These are phyloP conservation scores for Eucalyptus camaldulensis DNA, from an alignment of 345 rosid genomes.

Conservation along the genomic window DNA sequence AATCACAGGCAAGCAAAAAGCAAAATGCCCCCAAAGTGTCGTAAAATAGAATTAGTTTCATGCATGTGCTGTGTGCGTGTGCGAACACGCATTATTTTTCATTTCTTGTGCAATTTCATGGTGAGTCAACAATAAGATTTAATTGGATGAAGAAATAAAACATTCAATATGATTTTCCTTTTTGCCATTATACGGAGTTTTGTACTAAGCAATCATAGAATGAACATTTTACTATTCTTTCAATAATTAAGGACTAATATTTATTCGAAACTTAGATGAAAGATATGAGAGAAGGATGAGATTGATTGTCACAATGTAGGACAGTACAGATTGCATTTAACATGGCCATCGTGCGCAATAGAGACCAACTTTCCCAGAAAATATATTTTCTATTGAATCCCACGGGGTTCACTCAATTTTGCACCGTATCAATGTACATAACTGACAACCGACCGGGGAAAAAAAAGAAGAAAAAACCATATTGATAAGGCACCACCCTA, in stretches of 20 bases:
- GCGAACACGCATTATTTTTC: fast-evolving
- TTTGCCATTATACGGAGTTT: no score
- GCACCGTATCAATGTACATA: neutral
- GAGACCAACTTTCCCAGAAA: neutral
- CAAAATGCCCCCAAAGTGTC: no score
- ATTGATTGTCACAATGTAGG: neutral
- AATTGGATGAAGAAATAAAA: no score
- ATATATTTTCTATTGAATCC: neutral
- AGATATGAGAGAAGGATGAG: no score
- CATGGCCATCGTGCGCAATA: neutral
- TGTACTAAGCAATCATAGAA: neutral
- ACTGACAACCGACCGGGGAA: neutral
- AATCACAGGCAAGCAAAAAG: no score
- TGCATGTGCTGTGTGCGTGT: fast-evolving
- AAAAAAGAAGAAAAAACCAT: no score
- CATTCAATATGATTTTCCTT: no score
- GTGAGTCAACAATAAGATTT: no score
- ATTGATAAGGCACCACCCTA: no score
- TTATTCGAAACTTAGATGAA: neutral
- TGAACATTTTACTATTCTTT: no score
- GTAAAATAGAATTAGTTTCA: no score
- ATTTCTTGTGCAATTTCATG: no score
- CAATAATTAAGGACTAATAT: neutral
- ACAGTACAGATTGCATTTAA: neutral
- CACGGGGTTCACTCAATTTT: neutral